These are phyloP conservation scores for Geranium brycei DNA, from an alignment of 345 rosid genomes.

Conservation along the genomic window DNA sequence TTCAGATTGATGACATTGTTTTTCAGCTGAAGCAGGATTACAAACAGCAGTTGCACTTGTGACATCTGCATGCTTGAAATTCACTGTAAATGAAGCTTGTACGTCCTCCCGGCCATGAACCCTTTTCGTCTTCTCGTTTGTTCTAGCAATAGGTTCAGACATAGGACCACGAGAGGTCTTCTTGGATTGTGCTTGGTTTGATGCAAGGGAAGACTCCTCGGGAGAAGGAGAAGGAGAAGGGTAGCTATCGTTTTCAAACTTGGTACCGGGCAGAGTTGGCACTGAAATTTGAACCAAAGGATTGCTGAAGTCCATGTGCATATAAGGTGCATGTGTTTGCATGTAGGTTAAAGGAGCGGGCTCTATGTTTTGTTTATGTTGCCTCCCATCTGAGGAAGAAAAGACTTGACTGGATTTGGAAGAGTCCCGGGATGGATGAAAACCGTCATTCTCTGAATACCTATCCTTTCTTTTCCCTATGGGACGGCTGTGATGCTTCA, in stretches of 20 bases:
- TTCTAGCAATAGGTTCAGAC: conserved; percentile 21
- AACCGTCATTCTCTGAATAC: conserved; percentile 27
- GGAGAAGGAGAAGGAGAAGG: conserved; percentile 33
- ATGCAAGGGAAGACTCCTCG: conserved; percentile 43
- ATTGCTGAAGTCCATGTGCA: conserved; percentile 21
- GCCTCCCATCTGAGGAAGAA: conserved; percentile 18
- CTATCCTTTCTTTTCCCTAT: conserved; percentile 32
- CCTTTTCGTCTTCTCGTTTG: conserved; percentile 19
- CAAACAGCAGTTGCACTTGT: conserved; percentile 24
- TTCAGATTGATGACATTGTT: conserved; percentile 21
- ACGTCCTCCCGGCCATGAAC: conserved; percentile 16
- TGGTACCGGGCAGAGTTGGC: conserved; percentile 35
- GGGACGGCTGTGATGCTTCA: conserved; percentile 22
- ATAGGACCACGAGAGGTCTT: conserved; percentile 32
- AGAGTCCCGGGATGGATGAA: conserved; percentile 16
- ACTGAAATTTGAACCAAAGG: conserved; percentile 38
- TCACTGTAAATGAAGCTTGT: conserved; percentile 19
- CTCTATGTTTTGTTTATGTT: conserved; percentile 11
- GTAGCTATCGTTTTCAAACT: conserved; percentile 34
- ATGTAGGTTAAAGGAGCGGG: conserved; percentile 19
- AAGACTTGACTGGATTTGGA: conserved; percentile 14
- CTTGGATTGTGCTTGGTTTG: conserved; percentile 38
- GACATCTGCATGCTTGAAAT: conserved; percentile 20
- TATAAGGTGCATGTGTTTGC: conserved; percentile 14
- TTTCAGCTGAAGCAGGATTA: conserved; percentile 31